Conservation (phyloP, 306 rosid species). For the Oemleria cerasiformis region DNA sequence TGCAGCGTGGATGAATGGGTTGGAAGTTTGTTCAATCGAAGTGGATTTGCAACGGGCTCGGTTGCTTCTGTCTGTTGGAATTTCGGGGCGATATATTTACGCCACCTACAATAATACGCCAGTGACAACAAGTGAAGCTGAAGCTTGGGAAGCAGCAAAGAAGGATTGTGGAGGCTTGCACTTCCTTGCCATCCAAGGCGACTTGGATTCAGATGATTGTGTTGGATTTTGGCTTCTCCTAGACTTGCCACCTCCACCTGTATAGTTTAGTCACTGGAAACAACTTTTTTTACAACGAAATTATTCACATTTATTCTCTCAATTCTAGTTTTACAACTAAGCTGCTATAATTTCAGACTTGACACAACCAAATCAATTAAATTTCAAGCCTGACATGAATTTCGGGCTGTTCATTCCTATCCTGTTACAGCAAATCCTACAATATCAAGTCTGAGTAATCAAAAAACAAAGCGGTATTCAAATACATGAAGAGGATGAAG, state of each 20-base stretch:
- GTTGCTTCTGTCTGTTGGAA: conserved; percentile 72
- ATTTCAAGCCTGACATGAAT: too few species aligned
- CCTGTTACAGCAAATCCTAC: conserved; percentile 9
- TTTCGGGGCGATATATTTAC: conserved; percentile 73
- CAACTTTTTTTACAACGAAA: background rate
- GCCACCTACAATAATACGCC: conserved; percentile 73
- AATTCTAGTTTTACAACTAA: too few species aligned
- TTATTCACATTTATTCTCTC: background rate
- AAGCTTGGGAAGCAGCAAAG: conserved; percentile 98
- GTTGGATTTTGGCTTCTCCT: conserved; percentile 93
- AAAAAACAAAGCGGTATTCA: background rate
- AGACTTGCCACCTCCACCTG: conserved; percentile 94
- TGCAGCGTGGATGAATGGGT: conserved; percentile 84
- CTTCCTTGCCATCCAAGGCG: conserved; percentile 91
- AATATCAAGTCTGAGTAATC: conserved; percentile 1
- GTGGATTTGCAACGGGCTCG: conserved; percentile 54
- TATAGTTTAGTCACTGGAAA: conserved; percentile 27
- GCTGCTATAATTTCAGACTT: conserved; percentile 10
- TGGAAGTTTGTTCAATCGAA: conserved; percentile 78
- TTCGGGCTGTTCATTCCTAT: conserved; percentile 12
- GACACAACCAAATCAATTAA: conserved; percentile 15
- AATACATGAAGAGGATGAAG: conserved; percentile 8
- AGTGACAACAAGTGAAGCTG: conserved; percentile 69
- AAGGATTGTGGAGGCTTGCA: conserved; percentile 87
- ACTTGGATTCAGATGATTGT: conserved; percentile 79